Base-by-base conservation (phyloP, 805 yeast species). In the Starmera caribaea region DNA sequence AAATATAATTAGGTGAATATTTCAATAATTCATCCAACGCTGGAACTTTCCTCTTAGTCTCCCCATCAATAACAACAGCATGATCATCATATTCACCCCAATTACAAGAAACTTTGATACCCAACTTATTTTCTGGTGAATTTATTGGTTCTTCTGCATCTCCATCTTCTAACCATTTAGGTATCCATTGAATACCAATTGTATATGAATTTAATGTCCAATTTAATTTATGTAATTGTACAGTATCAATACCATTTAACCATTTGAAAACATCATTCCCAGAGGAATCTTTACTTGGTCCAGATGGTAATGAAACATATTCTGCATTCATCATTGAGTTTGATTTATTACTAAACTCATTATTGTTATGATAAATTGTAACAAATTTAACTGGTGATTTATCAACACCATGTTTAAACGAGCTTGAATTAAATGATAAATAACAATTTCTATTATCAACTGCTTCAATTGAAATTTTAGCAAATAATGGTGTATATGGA, bases 181-280 rank as follows among this genome's bases (percentile, higher is more conserved):
- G 94, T 29, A 81, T 63, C 95, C 95, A 86, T 52, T 83, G 83
- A 37, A 86, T 48, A 3, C 80, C 83, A 34, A 86, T 43, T 46
- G 72, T 83, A 51, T 74, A 81, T 7, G 49, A 51, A 1, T 65
- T 50, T 37, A 67, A 66, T 5, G 71, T 63, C 79, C 86, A 79
- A 48, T 71, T 67, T 24, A 81, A 59, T 52, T 81, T 84, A 57
- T 81, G 83, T 41, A 87, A 53, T 38, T 74, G 75, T 5, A 83
- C 50, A 43, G 70, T 69, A 45, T 79, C 76, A 38, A 86, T 81
- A 13, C 95, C 95, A 24, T 64, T 61, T 44, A 70, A 55, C 42
- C 71, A 63, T 56, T 77, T 81, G 61, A 58, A 78, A 15, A 68
- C 49, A 36, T 66, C 71, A 39, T 69, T 66, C 4, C 73, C 74